Evolutionary conservation across 2,329 filamentous ascomycete genomes (phyloP).

Genomic region (Beauveria pseudobassiana): DNA sequence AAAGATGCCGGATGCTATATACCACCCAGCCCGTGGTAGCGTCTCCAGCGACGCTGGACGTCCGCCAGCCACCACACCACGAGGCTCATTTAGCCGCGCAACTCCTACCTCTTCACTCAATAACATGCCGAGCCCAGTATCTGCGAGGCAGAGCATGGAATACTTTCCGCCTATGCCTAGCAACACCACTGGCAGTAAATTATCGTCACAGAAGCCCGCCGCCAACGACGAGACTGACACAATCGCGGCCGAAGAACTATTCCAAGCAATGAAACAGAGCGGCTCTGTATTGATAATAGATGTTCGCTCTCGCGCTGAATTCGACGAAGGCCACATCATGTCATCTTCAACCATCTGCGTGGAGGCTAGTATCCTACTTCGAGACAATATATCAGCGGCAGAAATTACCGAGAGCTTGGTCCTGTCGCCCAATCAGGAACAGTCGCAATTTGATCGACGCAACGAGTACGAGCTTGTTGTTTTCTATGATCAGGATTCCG

Average conservation of each 20-base stretch:
- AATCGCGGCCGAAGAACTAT: conserved; percentile 63
- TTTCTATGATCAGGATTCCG: conserved; percentile 72
- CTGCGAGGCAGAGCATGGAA: conserved; percentile 23
- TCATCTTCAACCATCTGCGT: conserved; percentile 80
- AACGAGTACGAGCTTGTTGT: conserved; percentile 80
- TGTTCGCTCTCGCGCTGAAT: conserved; percentile 70
- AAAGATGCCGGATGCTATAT: conserved; percentile 66
- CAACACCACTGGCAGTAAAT: conserved; percentile 15
- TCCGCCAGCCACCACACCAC: conserved; percentile 56
- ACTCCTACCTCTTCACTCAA: conserved; percentile 40
- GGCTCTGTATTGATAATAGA: conserved; percentile 74
- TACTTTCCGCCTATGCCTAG: conserved; percentile 20
- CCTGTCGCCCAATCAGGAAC: conserved; percentile 66
- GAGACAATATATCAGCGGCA: conserved; percentile 56
- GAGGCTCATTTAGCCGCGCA: conserved; percentile 55
- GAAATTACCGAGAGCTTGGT: conserved; percentile 62
- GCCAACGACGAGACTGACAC: conserved; percentile 27
- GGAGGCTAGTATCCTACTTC: conserved; percentile 67
- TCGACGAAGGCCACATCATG: conserved; percentile 84
- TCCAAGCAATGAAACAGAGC: conserved; percentile 55
- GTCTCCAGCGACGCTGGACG: conserved; percentile 57
- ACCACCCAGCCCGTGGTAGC: conserved; percentile 68
- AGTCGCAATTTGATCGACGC: conserved; percentile 61
- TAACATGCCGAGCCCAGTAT: conserved; percentile 20
- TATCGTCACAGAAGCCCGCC: conserved; percentile 18